Evolutionary conservation across 1,284 basidiomycete species (phyloP).

Genomic region (Ganoderma sinense): DNA sequence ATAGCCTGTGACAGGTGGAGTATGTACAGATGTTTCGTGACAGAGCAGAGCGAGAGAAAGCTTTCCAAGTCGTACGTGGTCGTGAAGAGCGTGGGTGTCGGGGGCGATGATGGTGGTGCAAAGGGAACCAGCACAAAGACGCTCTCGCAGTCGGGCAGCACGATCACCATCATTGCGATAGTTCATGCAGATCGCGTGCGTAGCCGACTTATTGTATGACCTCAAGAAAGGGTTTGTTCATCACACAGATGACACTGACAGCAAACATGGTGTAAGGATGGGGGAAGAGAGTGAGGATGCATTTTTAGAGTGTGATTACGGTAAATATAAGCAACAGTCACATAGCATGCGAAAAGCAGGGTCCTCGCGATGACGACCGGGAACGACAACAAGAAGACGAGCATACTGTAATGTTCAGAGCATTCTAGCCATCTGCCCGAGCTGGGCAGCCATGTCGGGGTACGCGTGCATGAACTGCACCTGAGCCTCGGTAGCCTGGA

Average conservation of each 20-base stretch:
- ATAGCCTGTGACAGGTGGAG: slow-evolving; percentile 18
- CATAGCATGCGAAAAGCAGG: slow-evolving; percentile 6
- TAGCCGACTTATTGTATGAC: not conserved
- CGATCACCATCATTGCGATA: not conserved
- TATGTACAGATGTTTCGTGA: slow-evolving; percentile 12
- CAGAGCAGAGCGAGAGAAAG: slow-evolving; percentile 3
- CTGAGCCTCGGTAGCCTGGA: slow-evolving; percentile 83
- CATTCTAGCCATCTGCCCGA: slow-evolving; percentile 60
- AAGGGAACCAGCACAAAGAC: slow-evolving; percentile 26
- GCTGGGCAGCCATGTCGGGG: slow-evolving; percentile 79
- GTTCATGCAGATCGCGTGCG: not conserved
- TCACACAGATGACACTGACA: not conserved
- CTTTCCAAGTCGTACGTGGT: slow-evolving; percentile 18
- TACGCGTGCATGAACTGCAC: slow-evolving; percentile 84
- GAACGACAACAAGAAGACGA: slow-evolving; percentile 8
- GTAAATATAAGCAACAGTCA: slow-evolving; percentile 17
- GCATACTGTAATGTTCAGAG: slow-evolving; percentile 26
- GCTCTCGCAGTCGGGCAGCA: not conserved
- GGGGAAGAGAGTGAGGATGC: slow-evolving; percentile 25
- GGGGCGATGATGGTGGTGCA: slow-evolving; percentile 27
- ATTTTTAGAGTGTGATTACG: slow-evolving; percentile 27
- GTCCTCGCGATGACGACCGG: slow-evolving; percentile 6
- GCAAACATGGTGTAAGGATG: not conserved
- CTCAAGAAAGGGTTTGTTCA: not conserved
- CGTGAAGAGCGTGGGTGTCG: slow-evolving; percentile 22